Conservation (phyloP, 1,284 basidiomycete genomes). For the Erythrobasidium hasegawianum region DNA sequence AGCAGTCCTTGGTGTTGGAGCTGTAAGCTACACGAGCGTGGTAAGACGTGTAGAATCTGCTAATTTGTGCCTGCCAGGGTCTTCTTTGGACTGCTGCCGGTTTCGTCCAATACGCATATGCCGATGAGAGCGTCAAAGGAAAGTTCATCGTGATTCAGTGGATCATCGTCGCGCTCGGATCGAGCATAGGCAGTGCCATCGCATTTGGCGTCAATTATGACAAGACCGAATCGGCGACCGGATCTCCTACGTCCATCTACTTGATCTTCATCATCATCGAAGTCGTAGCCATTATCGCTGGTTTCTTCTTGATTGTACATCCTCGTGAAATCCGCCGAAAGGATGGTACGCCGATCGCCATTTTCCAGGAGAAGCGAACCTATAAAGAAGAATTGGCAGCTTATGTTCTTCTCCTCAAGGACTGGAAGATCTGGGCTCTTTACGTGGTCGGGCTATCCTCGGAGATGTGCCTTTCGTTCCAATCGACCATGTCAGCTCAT, state of each 20-base stretch:
- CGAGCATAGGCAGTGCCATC: slow-evolving; percentile 14
- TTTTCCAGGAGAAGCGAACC: slow-evolving; percentile 24
- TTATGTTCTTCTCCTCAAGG: slow-evolving; percentile 14
- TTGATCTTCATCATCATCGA: slow-evolving; percentile 29
- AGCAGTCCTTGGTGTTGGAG: slow-evolving; percentile 21
- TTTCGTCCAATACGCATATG: slow-evolving; percentile 22
- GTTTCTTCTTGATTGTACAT: slow-evolving; percentile 20
- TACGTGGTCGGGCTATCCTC: slow-evolving; percentile 26
- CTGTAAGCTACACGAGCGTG: neutral
- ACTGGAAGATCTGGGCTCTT: slow-evolving; percentile 27
- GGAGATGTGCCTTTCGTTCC: slow-evolving; percentile 25
- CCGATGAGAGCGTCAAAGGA: slow-evolving; percentile 18
- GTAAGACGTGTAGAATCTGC: too few species aligned
- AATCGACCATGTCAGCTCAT: slow-evolving; percentile 14
- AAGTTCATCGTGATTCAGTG: slow-evolving; percentile 15
- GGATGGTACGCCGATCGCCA: slow-evolving; percentile 21
- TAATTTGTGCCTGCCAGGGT: too few species aligned
- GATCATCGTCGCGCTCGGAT: neutral
- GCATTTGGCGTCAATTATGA: slow-evolving; percentile 19
- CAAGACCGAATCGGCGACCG: slow-evolving; percentile 8
- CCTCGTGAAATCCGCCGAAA: slow-evolving; percentile 15
- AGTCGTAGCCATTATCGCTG: slow-evolving; percentile 12
- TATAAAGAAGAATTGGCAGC: slow-evolving; percentile 16
- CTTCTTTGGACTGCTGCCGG: slow-evolving; percentile 13
- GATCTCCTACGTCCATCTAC: slow-evolving; percentile 16